Evolutionary conservation across 768 basidiomycete genomes (phyloP).

Genomic region (Suillus alpinus): DNA sequence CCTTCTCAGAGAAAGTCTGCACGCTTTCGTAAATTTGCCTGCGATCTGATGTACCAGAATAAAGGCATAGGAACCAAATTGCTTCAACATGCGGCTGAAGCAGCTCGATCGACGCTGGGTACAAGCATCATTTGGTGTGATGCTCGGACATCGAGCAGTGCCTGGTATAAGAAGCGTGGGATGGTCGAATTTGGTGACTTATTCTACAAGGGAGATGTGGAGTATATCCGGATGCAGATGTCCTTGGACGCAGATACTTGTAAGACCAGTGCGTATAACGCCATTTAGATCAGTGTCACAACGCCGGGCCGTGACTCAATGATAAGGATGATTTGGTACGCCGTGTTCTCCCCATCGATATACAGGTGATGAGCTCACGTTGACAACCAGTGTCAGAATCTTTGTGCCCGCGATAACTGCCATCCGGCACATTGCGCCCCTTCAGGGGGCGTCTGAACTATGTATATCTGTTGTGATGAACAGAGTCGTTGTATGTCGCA

Average conservation of each 20-base stretch:
- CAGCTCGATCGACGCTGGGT: slow-evolving; percentile 39
- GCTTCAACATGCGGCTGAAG: slow-evolving; percentile 38
- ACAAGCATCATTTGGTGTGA: slow-evolving; percentile 57
- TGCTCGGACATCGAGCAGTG: slow-evolving; percentile 41
- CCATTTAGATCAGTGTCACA: neutral
- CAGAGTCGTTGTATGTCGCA: neutral
- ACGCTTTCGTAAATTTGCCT: slow-evolving; percentile 64
- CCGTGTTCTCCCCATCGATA: neutral
- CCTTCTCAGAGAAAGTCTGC: slow-evolving; percentile 19
- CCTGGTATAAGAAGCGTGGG: slow-evolving; percentile 55
- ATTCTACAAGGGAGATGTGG: slow-evolving; percentile 53
- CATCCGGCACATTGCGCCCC: neutral
- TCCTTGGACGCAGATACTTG: slow-evolving; percentile 11
- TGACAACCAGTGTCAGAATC: neutral
- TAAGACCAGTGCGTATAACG: neutral
- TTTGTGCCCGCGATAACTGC: neutral
- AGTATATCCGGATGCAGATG: slow-evolving; percentile 56
- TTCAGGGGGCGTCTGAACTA: neutral
- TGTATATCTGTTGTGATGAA: neutral
- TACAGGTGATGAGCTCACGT: neutral
- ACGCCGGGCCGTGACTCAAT: neutral
- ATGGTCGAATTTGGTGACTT: slow-evolving; percentile 45
- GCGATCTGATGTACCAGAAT: slow-evolving; percentile 47
- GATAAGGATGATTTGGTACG: neutral
- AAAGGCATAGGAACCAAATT: slow-evolving; percentile 52